These are phyloP conservation scores for Tulasnella sp. DNA, from an alignment of 768 basidiomycete genomes.

Conservation along the genomic window DNA sequence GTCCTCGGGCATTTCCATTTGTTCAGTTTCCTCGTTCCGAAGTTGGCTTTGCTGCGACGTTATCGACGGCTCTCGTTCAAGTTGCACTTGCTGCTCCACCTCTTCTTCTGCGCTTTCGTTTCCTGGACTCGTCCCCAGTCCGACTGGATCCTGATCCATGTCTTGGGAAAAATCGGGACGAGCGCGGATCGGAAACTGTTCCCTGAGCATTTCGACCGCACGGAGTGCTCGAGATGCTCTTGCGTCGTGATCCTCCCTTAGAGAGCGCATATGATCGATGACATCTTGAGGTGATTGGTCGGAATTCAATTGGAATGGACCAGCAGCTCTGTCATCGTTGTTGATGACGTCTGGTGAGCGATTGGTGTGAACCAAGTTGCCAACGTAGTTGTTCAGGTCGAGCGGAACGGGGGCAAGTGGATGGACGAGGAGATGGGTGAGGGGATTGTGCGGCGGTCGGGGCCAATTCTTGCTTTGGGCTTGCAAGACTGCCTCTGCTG, in stretches of 20 bases:
- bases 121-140: background rate
- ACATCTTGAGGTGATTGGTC: slow-evolving; percentile 4
- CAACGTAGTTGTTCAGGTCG: slow-evolving; percentile 62
- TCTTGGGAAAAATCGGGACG: slow-evolving; percentile 70
- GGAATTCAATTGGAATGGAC: slow-evolving; percentile 29
- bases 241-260: slow-evolving; percentile 58
- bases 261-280: slow-evolving; percentile 20
- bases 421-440: slow-evolving; percentile 58
- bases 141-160: slow-evolving; percentile 53
- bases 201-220: slow-evolving; percentile 64
- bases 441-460: slow-evolving; percentile 30
- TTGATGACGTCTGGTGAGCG: slow-evolving; percentile 67
- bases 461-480: slow-evolving; percentile 16
- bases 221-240: slow-evolving; percentile 68
- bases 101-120: slow-evolving; percentile 8
- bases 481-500: slow-evolving; percentile 14
- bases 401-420: slow-evolving; percentile 49
- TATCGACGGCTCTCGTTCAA: background rate
- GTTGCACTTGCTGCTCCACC: slow-evolving; percentile 1
- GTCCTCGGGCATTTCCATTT: background rate
- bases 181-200: slow-evolving; percentile 74
- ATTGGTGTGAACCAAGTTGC: slow-evolving; percentile 63
- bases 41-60: background rate
- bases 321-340: slow-evolving; percentile 61
- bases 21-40: background rate